A percentile compares a stretch with the other conserved stretches of the same genome.
Conservation (phyloP, 2,329 filamentous ascomycete species). For the Talaromyces sp. region DNA sequence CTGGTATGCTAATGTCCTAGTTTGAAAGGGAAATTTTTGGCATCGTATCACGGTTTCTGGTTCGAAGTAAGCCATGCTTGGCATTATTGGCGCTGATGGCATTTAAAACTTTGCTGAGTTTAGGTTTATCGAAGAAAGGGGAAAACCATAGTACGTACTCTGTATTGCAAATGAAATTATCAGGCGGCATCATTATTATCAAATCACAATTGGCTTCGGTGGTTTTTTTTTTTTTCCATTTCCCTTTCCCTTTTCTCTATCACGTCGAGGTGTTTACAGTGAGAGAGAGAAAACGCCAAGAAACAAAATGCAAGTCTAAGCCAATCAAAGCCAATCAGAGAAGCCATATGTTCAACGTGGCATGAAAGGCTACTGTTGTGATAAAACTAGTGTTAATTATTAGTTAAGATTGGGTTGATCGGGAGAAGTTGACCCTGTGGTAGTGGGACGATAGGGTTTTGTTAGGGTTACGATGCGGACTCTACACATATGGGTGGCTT, state of each 20-base stretch:
- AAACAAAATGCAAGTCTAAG: not conserved
- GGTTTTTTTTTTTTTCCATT: not conserved
- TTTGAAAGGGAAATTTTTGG: too few species aligned
- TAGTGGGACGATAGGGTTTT: too few species aligned
- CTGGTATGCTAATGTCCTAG: too few species aligned
- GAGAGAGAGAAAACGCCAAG: not conserved
- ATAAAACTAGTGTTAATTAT: too few species aligned
- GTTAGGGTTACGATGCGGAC: too few species aligned
- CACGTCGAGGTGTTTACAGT: not conserved
- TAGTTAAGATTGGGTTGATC: too few species aligned
- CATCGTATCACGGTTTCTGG: not conserved
- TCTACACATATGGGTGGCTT: too few species aligned
- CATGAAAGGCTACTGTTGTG: too few species aligned
- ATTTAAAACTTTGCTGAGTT: not conserved
- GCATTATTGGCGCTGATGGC: not conserved
- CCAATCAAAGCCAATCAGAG: not conserved
- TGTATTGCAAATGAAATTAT: not conserved
- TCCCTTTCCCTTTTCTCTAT: not conserved
- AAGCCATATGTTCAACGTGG: not conserved
- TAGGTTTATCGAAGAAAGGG: not conserved
- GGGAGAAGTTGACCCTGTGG: too few species aligned
- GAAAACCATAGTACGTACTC: too few species aligned
- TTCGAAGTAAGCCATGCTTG: not conserved
- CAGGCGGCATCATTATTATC: not conserved
- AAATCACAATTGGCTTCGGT: not conserved